These are phyloP conservation scores for Rhizophagus prolifer DNA, from an alignment of 192 early-diverging fungal species.

Conservation along the genomic window DNA sequence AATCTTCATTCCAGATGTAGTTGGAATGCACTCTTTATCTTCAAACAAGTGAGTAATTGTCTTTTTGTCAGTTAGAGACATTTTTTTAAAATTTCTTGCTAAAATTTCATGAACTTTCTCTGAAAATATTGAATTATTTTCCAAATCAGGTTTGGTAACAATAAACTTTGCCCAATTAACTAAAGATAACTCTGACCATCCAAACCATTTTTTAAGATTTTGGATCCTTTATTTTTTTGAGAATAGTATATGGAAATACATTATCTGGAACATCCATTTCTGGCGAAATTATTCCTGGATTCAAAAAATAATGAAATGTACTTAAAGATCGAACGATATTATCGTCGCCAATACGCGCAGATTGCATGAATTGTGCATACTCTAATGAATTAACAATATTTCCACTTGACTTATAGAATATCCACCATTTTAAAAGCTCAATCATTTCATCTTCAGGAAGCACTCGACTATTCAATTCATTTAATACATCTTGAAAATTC, in stretches of 20 bases:
- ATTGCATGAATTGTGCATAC: slow-evolving; percentile 44
- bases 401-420: slow-evolving; percentile 43
- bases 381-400: slow-evolving; percentile 29
- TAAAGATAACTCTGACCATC: neutral
- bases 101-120: slow-evolving; percentile 64
- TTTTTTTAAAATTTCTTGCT: slow-evolving; percentile 31
- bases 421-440: slow-evolving; percentile 76
- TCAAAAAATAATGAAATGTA: slow-evolving; percentile 57
- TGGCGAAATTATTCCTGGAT: slow-evolving; percentile 32
- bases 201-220: slow-evolving; percentile 14
- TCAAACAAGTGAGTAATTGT: slow-evolving; percentile 34
- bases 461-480: slow-evolving; percentile 59
- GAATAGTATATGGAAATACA: slow-evolving; percentile 12
- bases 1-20: slow-evolving; percentile 62
- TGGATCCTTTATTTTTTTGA: neutral
- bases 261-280: neutral
- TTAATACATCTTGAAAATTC: slow-evolving; percentile 62
- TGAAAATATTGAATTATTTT: slow-evolving; percentile 53
- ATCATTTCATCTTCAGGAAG: slow-evolving; percentile 60
- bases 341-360: slow-evolving; percentile 45
- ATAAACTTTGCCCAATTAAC: neutral
- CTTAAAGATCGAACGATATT: no score
- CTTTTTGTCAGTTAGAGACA: slow-evolving; percentile 34
- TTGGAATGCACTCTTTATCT: slow-evolving; percentile 63
- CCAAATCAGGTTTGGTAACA: slow-evolving; percentile 15